A percentile compares a stretch with the other conserved stretches of the same genome.
Evolutionary conservation across 495 filamentous ascomycete genomes (phyloP).

Genomic region (Hapsidospora chrysogenum): DNA sequence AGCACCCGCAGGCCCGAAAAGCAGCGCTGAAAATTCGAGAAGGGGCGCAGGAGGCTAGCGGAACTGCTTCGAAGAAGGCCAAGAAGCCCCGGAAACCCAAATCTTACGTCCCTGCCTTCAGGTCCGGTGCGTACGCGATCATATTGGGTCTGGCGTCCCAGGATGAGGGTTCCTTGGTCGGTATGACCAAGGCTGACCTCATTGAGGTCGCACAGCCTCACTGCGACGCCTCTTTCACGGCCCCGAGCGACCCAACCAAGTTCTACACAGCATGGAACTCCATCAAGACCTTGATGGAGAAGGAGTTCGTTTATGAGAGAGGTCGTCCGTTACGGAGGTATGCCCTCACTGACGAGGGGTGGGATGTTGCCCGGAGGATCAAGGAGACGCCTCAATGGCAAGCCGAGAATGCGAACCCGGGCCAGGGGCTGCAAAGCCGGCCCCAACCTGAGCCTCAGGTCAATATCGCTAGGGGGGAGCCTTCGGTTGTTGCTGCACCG

Average conservation of each 20-base stretch:
- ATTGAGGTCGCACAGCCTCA: conserved; percentile 55
- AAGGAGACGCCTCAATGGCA: conserved; percentile 9
- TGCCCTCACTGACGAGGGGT: conserved; percentile 59
- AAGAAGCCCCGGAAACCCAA: conserved; percentile 52
- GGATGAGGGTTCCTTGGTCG: conserved; percentile 33
- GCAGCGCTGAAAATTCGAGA: conserved; percentile 3
- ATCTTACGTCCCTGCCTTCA: conserved; percentile 52
- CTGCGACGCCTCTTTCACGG: conserved; percentile 61
- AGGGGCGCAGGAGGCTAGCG: conserved; percentile 9
- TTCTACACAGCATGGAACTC: conserved; percentile 76
- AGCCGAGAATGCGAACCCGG: background rate
- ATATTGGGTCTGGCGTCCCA: conserved; percentile 48
- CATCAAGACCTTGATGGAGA: conserved; percentile 61
- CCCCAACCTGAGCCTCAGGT: too few species aligned
- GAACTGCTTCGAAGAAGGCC: conserved; percentile 26
- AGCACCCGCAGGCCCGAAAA: conserved; percentile 22
- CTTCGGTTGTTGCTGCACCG: background rate
- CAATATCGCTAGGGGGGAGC: background rate
- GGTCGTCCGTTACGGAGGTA: conserved; percentile 55
- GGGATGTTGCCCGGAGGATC: conserved; percentile 59
- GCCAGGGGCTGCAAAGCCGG: background rate
- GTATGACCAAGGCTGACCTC: conserved; percentile 50
- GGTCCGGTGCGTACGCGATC: conserved; percentile 62
- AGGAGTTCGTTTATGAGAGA: conserved; percentile 59
- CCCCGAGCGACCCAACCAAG: conserved; percentile 46